Evolutionary conservation across 1,139 yeast species (phyloP).

Genomic region (Lodderomyces oxycetoniae): DNA sequence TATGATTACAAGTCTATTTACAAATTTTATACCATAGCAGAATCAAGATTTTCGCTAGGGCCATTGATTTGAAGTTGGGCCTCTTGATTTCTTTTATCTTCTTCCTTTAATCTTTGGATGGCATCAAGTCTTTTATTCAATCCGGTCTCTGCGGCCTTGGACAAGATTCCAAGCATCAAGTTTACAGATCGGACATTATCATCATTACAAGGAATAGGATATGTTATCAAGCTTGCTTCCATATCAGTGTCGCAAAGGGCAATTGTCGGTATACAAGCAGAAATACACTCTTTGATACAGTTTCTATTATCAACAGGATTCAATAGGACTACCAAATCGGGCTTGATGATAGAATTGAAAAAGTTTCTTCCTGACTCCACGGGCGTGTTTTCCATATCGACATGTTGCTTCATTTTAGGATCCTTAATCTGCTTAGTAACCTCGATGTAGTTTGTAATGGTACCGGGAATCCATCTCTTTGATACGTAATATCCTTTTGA

Average conservation of each 20-base stretch:
- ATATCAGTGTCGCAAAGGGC: conserved; percentile 92
- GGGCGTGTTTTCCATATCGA: conserved; percentile 45
- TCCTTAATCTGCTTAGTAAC: conserved; percentile 72
- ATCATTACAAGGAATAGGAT: conserved; percentile 95
- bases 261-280: conserved; percentile 82
- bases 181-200: conserved; percentile 83
- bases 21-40: background rate
- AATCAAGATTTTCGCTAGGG: background rate
- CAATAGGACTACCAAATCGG: conserved; percentile 80
- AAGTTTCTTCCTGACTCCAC: conserved; percentile 48
- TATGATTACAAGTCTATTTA: no score
- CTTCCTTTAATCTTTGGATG: conserved; percentile 18
- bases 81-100: conserved; percentile 1
- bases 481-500: conserved; percentile 77
- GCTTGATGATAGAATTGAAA: conserved; percentile 54
- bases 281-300: conserved; percentile 77
- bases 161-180: conserved; percentile 74
- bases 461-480: conserved; percentile 92
- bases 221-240: conserved; percentile 84
- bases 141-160: conserved; percentile 83
- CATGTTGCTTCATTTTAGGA: conserved; percentile 42
- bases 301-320: conserved; percentile 87
- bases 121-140: conserved; percentile 48
- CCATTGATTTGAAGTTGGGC: no score
- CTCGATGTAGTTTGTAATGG: conserved; percentile 78